Base-by-base conservation (phyloP, 495 filamentous ascomycete genomes). In the Neurospora sp. region DNA sequence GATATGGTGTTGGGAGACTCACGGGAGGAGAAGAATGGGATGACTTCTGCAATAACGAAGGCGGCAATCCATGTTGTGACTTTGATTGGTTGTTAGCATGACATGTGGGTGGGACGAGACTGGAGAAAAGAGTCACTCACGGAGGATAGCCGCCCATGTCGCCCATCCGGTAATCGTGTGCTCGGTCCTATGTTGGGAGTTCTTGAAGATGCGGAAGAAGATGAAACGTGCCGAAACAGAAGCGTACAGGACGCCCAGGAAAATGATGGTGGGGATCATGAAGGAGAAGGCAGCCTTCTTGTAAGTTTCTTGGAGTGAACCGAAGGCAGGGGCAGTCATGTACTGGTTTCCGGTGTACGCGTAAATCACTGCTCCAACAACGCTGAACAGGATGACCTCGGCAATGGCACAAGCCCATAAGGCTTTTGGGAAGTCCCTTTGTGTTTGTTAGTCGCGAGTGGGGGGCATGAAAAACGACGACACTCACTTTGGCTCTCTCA, bases 221-320 rank as follows among this genome's bases (percentile, higher is more conserved):
- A 97, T 80, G 84, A 97, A 97, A 46, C 93, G 90, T 10, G 93
- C 91, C 0, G 92, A 93, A 11, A 97, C 93, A 0, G 93, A 95
- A 38, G 93, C 93, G 77, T 97, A 97, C 20, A 96, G 85, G 1
- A 96, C 93, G 11, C 93, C 93, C 7, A 97, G 81, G 84, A 97
- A 97, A 78, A 97, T 94, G 76, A 97, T 83, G 0, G 93, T 97
- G 10, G 93, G 93, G 70, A 97, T 91, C 93, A 96, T 96, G 86
- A 97, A 96, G 31, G 91, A 93, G 81, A 96, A 97, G 0, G 93
- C 87, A 11, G 94, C 85, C 81, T 96, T 95, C 83, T 94, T 93
- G 83, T 88, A 94, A 0, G 89, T 44, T 4, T 88, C 87, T 70
- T 92, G 87, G 20, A 97, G 83, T 6, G 92, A 93, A 23, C 92